phyloP scores from a whole-genome alignment of 495 filamentous ascomycete genomes.

The Talaromyces wortmannii region DNA sequence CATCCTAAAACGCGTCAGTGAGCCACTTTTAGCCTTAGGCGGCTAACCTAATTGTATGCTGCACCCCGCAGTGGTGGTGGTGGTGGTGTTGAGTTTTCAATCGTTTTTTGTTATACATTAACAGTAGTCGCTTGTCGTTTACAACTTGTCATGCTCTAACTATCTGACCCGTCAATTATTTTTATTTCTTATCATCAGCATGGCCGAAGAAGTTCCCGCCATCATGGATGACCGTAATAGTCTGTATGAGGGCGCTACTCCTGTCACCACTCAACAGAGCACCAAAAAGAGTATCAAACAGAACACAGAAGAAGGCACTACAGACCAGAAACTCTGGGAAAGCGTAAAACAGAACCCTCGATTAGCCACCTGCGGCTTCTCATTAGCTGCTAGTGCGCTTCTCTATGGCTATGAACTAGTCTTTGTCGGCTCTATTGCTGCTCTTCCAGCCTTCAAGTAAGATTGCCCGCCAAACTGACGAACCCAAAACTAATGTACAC shows the following conservation, averaged over 20 bases:
- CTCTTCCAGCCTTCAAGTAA: conserved; percentile 36
- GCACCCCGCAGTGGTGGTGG: too few relatives aligned
- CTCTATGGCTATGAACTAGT: conserved; percentile 43
- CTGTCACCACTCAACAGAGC: neutral
- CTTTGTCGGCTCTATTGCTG: conserved; percentile 39
- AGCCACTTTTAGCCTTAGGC: too few relatives aligned
- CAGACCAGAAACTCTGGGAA: neutral
- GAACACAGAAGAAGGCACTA: too few relatives aligned
- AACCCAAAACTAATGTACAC: neutral
- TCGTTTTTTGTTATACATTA: too few relatives aligned
- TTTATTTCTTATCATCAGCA: neutral
- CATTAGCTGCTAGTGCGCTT: conserved; percentile 7
- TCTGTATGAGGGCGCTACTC: neutral
- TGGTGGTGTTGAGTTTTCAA: too few relatives aligned
- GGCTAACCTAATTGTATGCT: too few relatives aligned
- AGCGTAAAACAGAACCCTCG: neutral
- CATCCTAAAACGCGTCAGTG: too few relatives aligned
- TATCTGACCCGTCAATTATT: neutral
- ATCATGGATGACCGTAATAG: neutral
- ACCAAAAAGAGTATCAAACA: too few relatives aligned
- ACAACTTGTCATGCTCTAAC: neutral
- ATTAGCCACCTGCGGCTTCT: neutral
- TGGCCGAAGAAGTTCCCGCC: neutral
- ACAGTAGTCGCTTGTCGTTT: too few relatives aligned
- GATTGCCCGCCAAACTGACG: neutral